Conservation (phyloP, 768 basidiomycete species). For the Podaxis sp. region DNA sequence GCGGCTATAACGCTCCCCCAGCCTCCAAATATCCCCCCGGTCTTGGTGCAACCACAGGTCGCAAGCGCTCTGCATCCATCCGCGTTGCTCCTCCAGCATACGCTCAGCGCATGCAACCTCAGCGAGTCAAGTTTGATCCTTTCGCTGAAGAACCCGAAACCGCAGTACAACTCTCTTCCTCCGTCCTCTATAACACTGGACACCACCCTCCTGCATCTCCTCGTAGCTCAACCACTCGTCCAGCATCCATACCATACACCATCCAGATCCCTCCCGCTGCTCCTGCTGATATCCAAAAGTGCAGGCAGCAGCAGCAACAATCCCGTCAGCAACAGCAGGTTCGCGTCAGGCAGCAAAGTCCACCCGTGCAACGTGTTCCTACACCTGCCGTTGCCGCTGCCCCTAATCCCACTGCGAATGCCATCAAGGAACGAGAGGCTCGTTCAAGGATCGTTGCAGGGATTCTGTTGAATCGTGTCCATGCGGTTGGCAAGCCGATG, state of each 20-base stretch:
- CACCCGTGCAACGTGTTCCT: conserved; percentile 7
- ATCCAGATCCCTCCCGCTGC: conserved; percentile 28
- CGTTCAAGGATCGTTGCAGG: conserved; percentile 53
- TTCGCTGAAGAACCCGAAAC: conserved; percentile 32
- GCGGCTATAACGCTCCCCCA: conserved; percentile 1
- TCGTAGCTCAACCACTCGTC: not conserved
- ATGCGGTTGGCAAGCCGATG: conserved; percentile 52
- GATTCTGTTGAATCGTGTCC: conserved; percentile 54
- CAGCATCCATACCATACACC: conserved; percentile 21
- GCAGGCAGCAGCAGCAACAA: conserved; percentile 11
- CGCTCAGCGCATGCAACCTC: conserved; percentile 11
- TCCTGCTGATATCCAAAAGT: conserved; percentile 24
- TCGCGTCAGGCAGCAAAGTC: conserved; percentile 5
- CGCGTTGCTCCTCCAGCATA: conserved; percentile 20
- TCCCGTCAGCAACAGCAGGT: not conserved
- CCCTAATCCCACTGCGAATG: conserved; percentile 15
- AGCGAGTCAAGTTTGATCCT: conserved; percentile 33
- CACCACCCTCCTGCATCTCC: not conserved
- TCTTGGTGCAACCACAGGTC: conserved; percentile 6
- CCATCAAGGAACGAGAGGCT: conserved; percentile 30
- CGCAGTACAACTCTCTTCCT: not conserved
- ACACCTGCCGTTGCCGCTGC: conserved; percentile 9
- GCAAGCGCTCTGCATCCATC: conserved; percentile 23
- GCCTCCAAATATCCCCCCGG: conserved; percentile 10
- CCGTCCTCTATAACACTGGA: conserved; percentile 5